Conservation (phyloP, 306 rosid genomes). For the Pyrus communis region DNA sequence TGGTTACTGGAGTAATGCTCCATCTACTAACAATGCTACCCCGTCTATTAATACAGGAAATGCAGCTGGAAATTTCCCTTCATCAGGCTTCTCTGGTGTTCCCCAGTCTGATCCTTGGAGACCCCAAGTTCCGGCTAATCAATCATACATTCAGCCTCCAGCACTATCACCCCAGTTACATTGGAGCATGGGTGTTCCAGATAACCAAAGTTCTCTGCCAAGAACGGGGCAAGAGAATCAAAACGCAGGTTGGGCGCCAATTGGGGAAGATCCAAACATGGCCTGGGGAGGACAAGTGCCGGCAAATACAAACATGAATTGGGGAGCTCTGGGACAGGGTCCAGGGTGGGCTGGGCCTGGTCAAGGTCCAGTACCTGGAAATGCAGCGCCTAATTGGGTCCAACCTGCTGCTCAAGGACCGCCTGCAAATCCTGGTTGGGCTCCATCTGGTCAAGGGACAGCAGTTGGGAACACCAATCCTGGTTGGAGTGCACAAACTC, state of each 20-base stretch:
- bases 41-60: constrained; percentile 41
- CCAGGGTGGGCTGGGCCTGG: constrained; percentile 54
- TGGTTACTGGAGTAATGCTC: constrained; percentile 54
- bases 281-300: constrained; percentile 60
- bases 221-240: constrained; percentile 33
- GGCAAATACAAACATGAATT: constrained; percentile 46
- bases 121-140: constrained; percentile 52
- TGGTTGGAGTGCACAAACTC: constrained; percentile 52
- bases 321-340: constrained; percentile 51
- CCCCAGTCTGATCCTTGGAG: constrained; percentile 65
- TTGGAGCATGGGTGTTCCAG: constrained; percentile 54
- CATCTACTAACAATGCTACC: constrained; percentile 43
- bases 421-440: constrained; percentile 48
- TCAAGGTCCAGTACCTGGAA: constrained; percentile 53
- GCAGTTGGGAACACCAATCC: constrained; percentile 50
- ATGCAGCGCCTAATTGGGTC: constrained; percentile 63
- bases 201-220: constrained; percentile 37
- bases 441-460: constrained; percentile 46
- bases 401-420: constrained; percentile 55
- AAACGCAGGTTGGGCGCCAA: constrained; percentile 43
- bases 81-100: constrained; percentile 32
- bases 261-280: constrained; percentile 59
- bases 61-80: constrained; percentile 38
- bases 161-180: constrained; percentile 29
- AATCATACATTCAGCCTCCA: constrained; percentile 45